phyloP scores from a whole-genome alignment of 345 rosid species.

The Dipteronia sinensis region DNA sequence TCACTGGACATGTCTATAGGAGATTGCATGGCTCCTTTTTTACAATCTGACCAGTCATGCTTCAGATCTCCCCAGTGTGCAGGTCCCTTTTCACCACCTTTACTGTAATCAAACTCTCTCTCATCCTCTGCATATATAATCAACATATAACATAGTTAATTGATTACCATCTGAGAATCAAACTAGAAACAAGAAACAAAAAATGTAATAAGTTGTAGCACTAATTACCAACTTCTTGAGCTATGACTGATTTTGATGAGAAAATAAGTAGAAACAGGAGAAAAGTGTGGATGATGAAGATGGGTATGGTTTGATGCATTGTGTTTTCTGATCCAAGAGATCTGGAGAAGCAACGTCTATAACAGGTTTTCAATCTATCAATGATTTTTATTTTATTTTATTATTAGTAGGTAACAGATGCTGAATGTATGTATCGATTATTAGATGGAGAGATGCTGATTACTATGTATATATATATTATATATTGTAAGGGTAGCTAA shows the following conservation, averaged over 20 bases:
- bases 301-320: conserved; percentile 20
- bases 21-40: conserved; percentile 43
- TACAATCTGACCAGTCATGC: conserved; percentile 41
- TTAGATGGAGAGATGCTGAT: neutral
- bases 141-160: too few relatives aligned
- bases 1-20: conserved; percentile 35
- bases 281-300: neutral
- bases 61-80: conserved; percentile 49
- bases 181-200: neutral
- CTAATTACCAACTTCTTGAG: neutral
- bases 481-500: neutral
- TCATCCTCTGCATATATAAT: conserved; percentile 64
- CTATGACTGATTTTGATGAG: conserved; percentile 14
- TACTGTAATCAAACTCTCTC: conserved; percentile 51
- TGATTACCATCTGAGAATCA: neutral
- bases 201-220: too few relatives aligned
- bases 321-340: neutral
- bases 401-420: neutral
- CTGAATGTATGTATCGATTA: neutral
- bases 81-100: conserved; percentile 53
- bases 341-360: neutral
- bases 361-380: neutral
- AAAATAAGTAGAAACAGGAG: conserved; percentile 11
- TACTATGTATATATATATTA: too few relatives aligned
- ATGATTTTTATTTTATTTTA: too few relatives aligned